Conservation (phyloP, 1,139 yeast genomes). For the Protomyces inouyei region DNA sequence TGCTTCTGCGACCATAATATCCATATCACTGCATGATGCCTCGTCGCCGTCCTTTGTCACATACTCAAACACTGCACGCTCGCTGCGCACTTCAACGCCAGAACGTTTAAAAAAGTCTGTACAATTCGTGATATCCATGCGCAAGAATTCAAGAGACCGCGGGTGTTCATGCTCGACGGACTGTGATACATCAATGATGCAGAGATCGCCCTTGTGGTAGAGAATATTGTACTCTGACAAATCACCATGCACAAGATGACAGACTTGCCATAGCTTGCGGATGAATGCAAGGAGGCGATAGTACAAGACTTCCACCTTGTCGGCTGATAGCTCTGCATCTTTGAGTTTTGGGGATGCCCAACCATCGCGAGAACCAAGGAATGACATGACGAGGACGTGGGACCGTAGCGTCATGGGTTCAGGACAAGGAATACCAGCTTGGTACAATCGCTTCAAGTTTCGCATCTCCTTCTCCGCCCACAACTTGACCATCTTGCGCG, state of each 20-base stretch:
- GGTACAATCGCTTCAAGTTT: conserved; percentile 73
- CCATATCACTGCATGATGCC: conserved; percentile 41
- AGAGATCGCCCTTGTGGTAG: conserved; percentile 66
- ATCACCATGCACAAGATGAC: conserved; percentile 94
- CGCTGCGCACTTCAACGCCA: conserved; percentile 73
- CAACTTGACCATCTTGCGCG: conserved; percentile 91
- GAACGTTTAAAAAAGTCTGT: conserved; percentile 77
- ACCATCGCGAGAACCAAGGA: conserved; percentile 62
- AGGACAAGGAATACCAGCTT: conserved; percentile 83
- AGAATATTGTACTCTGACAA: conserved; percentile 92
- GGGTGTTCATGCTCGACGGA: conserved; percentile 98
- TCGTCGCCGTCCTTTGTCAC: conserved; percentile 46
- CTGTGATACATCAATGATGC: conserved; percentile 94
- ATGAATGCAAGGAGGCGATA: conserved; percentile 76
- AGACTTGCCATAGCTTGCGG: conserved; percentile 78
- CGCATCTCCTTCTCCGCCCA: conserved; percentile 99
- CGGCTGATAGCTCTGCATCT: conserved; percentile 52
- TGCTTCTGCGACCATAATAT: conserved; percentile 42
- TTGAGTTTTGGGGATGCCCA: conserved; percentile 41
- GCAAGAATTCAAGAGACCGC: conserved; percentile 83
- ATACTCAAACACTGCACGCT: conserved; percentile 72
- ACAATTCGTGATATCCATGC: conserved; percentile 97
- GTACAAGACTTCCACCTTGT: conserved; percentile 64
- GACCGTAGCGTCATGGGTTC: conserved; percentile 82
- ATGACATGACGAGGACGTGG: conserved; percentile 94